A percentile compares a stretch with the other conserved stretches of the same genome.
phyloP scores from a whole-genome alignment of 208 protist species.

The Leishmania arabica region DNA sequence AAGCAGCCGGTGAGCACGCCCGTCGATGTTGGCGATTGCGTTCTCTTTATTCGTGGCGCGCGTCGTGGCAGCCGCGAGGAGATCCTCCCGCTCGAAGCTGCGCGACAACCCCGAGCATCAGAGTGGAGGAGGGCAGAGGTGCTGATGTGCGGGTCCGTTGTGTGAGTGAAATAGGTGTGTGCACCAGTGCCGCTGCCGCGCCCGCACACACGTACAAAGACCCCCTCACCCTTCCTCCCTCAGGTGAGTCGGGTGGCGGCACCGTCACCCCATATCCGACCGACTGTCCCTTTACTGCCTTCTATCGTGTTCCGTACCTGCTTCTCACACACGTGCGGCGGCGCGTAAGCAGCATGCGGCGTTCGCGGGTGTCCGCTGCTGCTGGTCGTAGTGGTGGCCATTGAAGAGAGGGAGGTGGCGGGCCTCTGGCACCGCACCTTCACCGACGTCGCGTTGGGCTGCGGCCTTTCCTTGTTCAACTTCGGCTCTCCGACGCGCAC shows the following conservation, averaged over 20 bases:
- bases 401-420: neutral
- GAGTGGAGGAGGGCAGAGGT: neutral
- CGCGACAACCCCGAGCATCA: neutral
- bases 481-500: neutral
- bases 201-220: neutral
- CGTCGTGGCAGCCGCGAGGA: neutral
- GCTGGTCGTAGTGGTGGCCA: neutral
- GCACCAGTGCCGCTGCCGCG: neutral
- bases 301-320: neutral
- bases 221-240: neutral
- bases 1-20: too few species aligned
- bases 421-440: neutral
- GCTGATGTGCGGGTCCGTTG: neutral
- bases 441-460: neutral
- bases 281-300: neutral
- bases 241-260: neutral
- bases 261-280: neutral
- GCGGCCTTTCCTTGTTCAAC: too few species aligned
- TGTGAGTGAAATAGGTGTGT: neutral
- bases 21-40: neutral
- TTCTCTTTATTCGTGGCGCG: neutral
- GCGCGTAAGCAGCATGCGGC: neutral
- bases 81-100: neutral
- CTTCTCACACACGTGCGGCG: neutral
- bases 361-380: neutral